Base-by-base conservation (phyloP, 106 monocot species). In the Dendrobium chrysotoxum region DNA sequence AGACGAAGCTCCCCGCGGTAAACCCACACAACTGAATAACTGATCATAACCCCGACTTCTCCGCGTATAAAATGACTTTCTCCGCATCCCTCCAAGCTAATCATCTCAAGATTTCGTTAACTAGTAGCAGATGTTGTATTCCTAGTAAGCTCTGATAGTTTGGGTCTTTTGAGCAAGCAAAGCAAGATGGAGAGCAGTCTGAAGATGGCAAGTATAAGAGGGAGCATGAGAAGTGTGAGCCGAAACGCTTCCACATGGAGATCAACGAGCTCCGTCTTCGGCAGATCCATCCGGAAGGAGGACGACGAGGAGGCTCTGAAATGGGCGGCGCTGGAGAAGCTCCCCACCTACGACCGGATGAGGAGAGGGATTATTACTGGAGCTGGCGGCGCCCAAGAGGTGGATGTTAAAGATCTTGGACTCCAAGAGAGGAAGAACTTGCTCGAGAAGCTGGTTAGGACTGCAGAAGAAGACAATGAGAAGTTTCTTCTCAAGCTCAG, bases 401-500 rank as follows among this genome's bases (percentile, higher is more conserved):
- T 88, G 17, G 76, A 88, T 41, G 57, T 88, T 53, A 41, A 50
- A 30, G 35, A 42, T 7, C 84, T 88, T 4, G 87, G 87, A 13
- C 30, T 80, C 11, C 61, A 82, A 76, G 87, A 84, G 31, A 65
- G 84, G 76, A 87, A 75, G 76, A 82, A 75, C 42, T 53, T 88
- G 40, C 26, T 88, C 5, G 87, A 88, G 82, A 81, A 84, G 76
- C 44, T 88, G 53, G 83, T 87, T 2, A 84, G 78, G 58, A 83
- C 83, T n/a, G 87, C 87, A 2, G 87, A 87, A 53, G 87, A 88
- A 50, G 87, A 88, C 75, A 88, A 88, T 54, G 87, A 88, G 72
- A 81, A 58, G 79, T 84, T 88, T 79, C 61, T 88, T 64, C 80
- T 82, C 40, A 88, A 88, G 79, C 82, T 88, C 74, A 81, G 84